These are phyloP conservation scores for Coemansia sp. DNA, from an alignment of 192 early-diverging fungal species.

Conservation along the genomic window DNA sequence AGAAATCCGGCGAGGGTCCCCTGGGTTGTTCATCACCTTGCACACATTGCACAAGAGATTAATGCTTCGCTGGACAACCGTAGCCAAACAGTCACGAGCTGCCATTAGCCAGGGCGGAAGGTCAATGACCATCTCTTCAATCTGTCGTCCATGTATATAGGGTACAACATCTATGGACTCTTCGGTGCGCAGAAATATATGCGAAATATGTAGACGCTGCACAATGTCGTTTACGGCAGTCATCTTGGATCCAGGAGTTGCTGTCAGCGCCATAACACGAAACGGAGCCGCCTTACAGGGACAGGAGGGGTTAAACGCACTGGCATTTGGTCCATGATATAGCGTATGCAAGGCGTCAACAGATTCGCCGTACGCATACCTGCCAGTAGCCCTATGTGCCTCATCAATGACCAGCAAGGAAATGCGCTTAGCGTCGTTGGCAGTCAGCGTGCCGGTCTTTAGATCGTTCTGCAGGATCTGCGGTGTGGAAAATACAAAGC, in stretches of 20 bases:
- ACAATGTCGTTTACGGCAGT: constrained; percentile 73
- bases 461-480: constrained; percentile 88
- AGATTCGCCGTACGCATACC: constrained; percentile 78
- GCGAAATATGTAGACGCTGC: constrained; percentile 69
- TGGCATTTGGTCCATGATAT: constrained; percentile 19
- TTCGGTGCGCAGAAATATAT: constrained; percentile 84
- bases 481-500: constrained; percentile 86
- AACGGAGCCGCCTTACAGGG: constrained; percentile 52
- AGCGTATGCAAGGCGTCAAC: constrained; percentile 57
- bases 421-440: constrained; percentile 57
- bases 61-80: constrained; percentile 52
- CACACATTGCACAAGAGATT: constrained; percentile 48
- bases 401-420: constrained; percentile 83
- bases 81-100: constrained; percentile 44
- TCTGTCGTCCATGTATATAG: constrained; percentile 64
- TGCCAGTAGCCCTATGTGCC: constrained; percentile 84
- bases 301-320: constrained; percentile 8
- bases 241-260: constrained; percentile 76
- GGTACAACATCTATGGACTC: constrained; percentile 78
- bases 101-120: constrained; percentile 52
- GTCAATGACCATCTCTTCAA: constrained; percentile 66
- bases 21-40: constrained; percentile 34
- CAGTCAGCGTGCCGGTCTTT: constrained; percentile 58
- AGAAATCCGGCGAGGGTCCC: constrained; percentile 30
- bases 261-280: constrained; percentile 82